Base-by-base conservation (phyloP, 129 eudicot genomes). In the Lonicera japonica region DNA sequence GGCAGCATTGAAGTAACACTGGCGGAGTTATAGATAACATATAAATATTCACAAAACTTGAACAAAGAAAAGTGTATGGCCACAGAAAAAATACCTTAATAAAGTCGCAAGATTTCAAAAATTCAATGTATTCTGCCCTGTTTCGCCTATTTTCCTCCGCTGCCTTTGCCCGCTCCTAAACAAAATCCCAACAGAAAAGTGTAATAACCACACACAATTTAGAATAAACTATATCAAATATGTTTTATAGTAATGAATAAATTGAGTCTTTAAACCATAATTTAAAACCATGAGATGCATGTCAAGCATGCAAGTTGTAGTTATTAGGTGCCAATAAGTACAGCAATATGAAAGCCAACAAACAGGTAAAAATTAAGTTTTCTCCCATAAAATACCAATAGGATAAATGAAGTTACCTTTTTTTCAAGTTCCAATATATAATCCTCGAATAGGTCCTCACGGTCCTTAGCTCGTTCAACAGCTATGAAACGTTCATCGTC, bases 401-500 rank as follows among this genome's bases (percentile, higher is more conserved):
- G n/a, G n/a, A n/a, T 23, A 5, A 13, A 11, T 12, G 60, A 36
- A 51, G 17, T 70, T 56, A 88, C 99, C 95, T 83, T 83, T 80
- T 82, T 88, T 69, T 76, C 89, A 66, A 83, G 86, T 60, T 88
- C 96, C 47, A 38, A 56, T 19, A 82, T 1, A 76, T 78, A 79
- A 58, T 88, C 96, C 51, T 80, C 82, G 70, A 78, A 88, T 48
- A 94, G 71, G 69, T 94, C 96, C 77, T 88, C 95, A 0, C 99
- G 95, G 25, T 94, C 99, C 76, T 80, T 80, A 19, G 68, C 50
- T 78, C 96, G 78, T 71, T 94, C 96, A 61, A 88, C 74, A 22
- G 89, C 96, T 76, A 80, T 84, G 58, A 80, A 94, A 45, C 99
- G 91, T 22, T 88, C 99, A 73, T 94, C 99, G 56, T 94, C 80